A percentile compares a stretch with the other conserved stretches of the same genome.
phyloP scores from a whole-genome alignment of 495 filamentous ascomycete genomes.

The Paragyromitra xinjiangensis region DNA sequence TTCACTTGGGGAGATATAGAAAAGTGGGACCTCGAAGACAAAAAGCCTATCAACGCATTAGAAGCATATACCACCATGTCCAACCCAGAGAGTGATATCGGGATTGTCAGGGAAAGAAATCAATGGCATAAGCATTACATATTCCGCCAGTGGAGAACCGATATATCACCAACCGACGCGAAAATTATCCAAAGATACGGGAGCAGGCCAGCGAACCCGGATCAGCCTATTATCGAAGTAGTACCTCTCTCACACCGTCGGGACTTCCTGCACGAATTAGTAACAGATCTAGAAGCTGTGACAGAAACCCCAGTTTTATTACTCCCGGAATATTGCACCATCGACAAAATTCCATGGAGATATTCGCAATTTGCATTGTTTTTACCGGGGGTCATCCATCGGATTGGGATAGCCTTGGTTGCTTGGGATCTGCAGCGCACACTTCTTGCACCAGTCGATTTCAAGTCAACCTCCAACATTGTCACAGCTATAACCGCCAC shows the following conservation, averaged over 20 bases:
- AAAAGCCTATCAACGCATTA: slow-evolving; percentile 17
- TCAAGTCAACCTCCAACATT: slow-evolving; percentile 66
- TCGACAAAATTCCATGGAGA: slow-evolving; percentile 68
- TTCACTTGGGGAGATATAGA: slow-evolving; percentile 20
- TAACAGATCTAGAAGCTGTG: background rate
- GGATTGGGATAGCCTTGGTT: slow-evolving; percentile 69
- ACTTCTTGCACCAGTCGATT: slow-evolving; percentile 64
- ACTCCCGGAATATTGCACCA: slow-evolving; percentile 55
- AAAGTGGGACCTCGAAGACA: slow-evolving; percentile 6
- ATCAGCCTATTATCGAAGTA: slow-evolving; percentile 64
- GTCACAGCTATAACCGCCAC: slow-evolving; percentile 75
- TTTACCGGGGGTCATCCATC: slow-evolving; percentile 75
- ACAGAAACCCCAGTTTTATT: slow-evolving; percentile 20
- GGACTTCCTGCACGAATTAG: slow-evolving; percentile 67
- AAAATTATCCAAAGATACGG: slow-evolving; percentile 15
- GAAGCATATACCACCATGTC: slow-evolving; percentile 22
- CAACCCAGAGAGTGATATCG: slow-evolving; percentile 29
- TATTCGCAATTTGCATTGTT: slow-evolving; percentile 73
- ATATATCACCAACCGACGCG: slow-evolving; percentile 1
- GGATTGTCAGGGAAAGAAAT: slow-evolving; percentile 27
- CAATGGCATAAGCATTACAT: slow-evolving; percentile 1
- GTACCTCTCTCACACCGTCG: slow-evolving; percentile 64
- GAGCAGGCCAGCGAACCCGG: slow-evolving; percentile 18
- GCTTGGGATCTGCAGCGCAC: slow-evolving; percentile 70
- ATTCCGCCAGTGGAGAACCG: slow-evolving; percentile 25